Evolutionary conservation across 2,329 filamentous ascomycete species (phyloP), one percentile per base, ranked within the genome.

Genomic region (Fusarium buxicola): DNA sequence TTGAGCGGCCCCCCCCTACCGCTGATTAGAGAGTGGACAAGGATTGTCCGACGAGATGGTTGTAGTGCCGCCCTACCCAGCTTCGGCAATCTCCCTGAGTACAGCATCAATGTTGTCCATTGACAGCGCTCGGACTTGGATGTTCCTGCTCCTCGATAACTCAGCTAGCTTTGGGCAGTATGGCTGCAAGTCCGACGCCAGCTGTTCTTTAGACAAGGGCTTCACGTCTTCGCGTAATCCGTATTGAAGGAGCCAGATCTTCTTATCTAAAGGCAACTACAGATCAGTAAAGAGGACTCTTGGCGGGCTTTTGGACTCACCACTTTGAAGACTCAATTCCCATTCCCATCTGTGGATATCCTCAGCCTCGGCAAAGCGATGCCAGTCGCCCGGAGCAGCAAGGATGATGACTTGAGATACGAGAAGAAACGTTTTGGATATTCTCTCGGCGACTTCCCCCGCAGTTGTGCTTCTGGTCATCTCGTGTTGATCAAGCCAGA

Each of bases 291-390:
- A 10, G 8, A 18, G 32, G 3, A 7, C 5, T 36, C 5, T 3
- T 7, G 2, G 8, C 3, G 8, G 1, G 0, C 7, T 5, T 1
- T 11, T 5, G 18, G 1, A 50, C 58, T 49, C 6, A 61, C 58
- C 39, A 8, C 58, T 60, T 41, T 28, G 8, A 2, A 61, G 56
- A 18, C 55, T 61, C 44, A 61, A 39, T 12, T 61, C 50, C 56
- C 56, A 61, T 18, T 61, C 58, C 58, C 55, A 61, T 9, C 56
- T 11, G 18, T 60, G 58, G 7, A 61, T 61, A 24, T 61, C 58
- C 3, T 61, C 16, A 25, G 52, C 45, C 0, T 60, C 55, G 1
- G 32, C 43, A 15, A 61, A 60, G 0, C 58, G 12, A 4, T 58
- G 24, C 52, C 40, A 51, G 27, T 64, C 52, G 2, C 60, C 45